Evolutionary conservation across 768 basidiomycete genomes (phyloP), one percentile per base, ranked within the genome.

Genomic region (Tylopilus felleus): DNA sequence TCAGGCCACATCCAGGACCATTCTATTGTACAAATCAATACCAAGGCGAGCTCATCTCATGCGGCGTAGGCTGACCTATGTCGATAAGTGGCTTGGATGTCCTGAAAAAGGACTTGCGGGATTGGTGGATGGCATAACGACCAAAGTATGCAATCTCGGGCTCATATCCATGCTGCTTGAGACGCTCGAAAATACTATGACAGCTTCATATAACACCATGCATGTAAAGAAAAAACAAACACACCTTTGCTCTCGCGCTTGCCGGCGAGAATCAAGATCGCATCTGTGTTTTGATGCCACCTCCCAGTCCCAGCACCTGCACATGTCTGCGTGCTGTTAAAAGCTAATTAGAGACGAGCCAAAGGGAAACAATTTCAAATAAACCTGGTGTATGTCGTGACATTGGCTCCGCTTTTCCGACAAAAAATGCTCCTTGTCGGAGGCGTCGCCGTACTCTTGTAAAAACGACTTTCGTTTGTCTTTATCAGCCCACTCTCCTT

Each of bases 171-270:
- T 49, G 39, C 16, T 49, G 7, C 12, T 29, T 23, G 13, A 62
- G 51, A 5, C 53, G 50, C 14, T 52, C 23, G 5, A 62, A 48
- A 16, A 62, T 59, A 2, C 61, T 62, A 28, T 3, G 1, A n/a
- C 14, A 35, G n/a, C 1, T 6, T 21, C n/a, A 16, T 3, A 16
- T 3, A 35, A 28, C 8, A 39, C 4, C 17, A 40, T 2, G 5
- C 3, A 33, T 33, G 33, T 14, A 33, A 16, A 33, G 1, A 35
- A 8, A 39, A 22, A 25, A 19, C 21, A 14, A 2, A 31, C 51
- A 12, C 2, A 53, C 60, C 23, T 29, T 3, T 41, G 8, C 19
- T n/a, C 13, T 38, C 52, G 46, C 14, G 46, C 22, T 16, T 23
- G 5, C 42, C 53, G 16, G 22, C 38, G 35, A 0, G 8, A 17